Base-by-base conservation (phyloP, 225 moss, liverwort and hornwort genomes). In the Polytrichum commune region DNA sequence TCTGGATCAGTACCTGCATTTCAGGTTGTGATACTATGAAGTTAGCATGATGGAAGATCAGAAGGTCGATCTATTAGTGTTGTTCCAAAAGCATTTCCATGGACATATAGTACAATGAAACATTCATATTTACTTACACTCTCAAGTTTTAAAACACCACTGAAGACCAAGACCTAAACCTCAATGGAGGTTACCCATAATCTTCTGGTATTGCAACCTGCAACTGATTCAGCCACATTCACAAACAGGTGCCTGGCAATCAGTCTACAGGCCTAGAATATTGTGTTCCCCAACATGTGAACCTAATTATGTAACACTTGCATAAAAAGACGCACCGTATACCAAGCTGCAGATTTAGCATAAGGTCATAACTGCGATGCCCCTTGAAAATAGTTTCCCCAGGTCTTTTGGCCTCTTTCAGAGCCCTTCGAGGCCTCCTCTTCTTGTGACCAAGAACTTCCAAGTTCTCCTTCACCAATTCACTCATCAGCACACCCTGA, bases 401-500 rank as follows among this genome's bases (percentile, higher is more conserved):
- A 60, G 95, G 98, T 75, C 95, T 90, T 71, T 93, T 95, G n/a
- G 87, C 66, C 69, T 98, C 98, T 69, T 60, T 82, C 18, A 72
- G 72, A 64, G 82, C 68, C 64, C 85, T 86, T 63, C 88, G 72
- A 10, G 88, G 87, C 18, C 95, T 82, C 69, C 93, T 89, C 79
- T 83, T 88, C 73, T 85, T 84, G 70, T 87, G 82, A 63, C 87
- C 87, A 62, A 87, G 72, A 28, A 80, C 79, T 61, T 82, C 83
- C 33, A 83, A 79, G 73, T 77, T 79, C 46, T 98, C 95, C 72
- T 90, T 98, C 67, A 92, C 82, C 56, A 95, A 74, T 80, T 98
- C 98, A 88, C 98, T 98, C 89, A 98, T 98, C 13, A 98, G 84
- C 78, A 98, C 98, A 72, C 98, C 98, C 79, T 98, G 98, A 53